Conservation (phyloP, 495 filamentous ascomycete species). For the Apiosordaria backusii region DNA sequence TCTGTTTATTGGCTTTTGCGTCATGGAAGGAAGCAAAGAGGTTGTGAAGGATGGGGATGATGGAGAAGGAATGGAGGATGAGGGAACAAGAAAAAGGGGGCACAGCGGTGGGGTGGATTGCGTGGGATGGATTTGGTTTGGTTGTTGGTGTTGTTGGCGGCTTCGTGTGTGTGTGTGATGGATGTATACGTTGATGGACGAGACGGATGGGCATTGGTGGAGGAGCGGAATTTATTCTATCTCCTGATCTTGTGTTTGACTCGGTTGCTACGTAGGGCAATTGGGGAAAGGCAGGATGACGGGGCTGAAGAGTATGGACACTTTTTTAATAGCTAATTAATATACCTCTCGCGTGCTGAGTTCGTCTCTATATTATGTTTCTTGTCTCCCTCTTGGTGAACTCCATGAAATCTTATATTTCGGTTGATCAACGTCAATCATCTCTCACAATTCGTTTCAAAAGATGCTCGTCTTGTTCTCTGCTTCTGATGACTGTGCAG, state of each 20-base stretch:
- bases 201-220: slow-evolving; percentile 1
- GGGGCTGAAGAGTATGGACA: not conserved
- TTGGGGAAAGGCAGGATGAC: not conserved
- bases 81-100: not conserved
- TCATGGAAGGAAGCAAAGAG: slow-evolving; percentile 16
- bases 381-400: slow-evolving; percentile 4
- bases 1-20: slow-evolving; percentile 20
- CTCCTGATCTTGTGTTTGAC: not conserved
- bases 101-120: not conserved
- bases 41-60: slow-evolving; percentile 6
- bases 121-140: not conserved
- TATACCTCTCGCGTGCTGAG: slow-evolving; percentile 35
- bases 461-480: too few species aligned
- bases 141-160: not conserved
- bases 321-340: slow-evolving; percentile 36
- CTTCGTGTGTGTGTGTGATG: not conserved
- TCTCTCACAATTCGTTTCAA: too few species aligned
- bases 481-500: too few species aligned
- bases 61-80: slow-evolving; percentile 6
- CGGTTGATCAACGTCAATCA: too few species aligned
- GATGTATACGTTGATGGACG: slow-evolving; percentile 3
- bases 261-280: not conserved
- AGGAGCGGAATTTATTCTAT: not conserved
- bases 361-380: slow-evolving; percentile 20
- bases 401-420: too few species aligned